Base-by-base conservation (phyloP, 257 asterid genomes). In the Cordia subcordata region DNA sequence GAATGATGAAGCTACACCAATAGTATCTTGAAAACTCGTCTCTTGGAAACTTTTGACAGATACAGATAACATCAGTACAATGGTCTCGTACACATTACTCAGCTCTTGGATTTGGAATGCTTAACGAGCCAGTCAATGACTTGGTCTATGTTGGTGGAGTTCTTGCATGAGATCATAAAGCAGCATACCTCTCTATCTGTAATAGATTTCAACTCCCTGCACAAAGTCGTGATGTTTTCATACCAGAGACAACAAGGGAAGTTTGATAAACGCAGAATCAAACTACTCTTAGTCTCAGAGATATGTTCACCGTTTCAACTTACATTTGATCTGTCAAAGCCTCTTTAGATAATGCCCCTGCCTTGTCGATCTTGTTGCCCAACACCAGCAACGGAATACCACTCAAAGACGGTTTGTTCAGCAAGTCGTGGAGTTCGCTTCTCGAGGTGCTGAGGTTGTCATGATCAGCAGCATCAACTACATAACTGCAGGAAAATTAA, bases 81-180 rank as follows among this genome's bases (percentile, higher is more conserved):
- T 21, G 4, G 56, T 19, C 19, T 19, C 56, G 50, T 57, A n/a
- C n/a, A n/a, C n/a, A n/a, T n/a, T n/a, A 58, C 53, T 85, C 77
- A 88, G 80, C 82, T 92, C 87, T 86, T 88, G 20, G 94, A 88
- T 68, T 88, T 92, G 0, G 99, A 92, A 65, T 88, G 96, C 84
- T 84, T 88, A 39, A 92, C 95, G 6, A 92, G 88, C 99, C 96
- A 92, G 54, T 92, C 96, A 38, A 92, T 88, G 63, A 92, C 99
- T 68, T 88, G 88, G 68, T 92, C 96, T 49, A 92, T 92, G 70
- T 92, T 92, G 38, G 95, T 86, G 2, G 95, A 92, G 79, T 84
- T 86, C 81, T 88, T 88, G 94, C 99, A 92, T 14, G 99, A 92
- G 77, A 92, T 88, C 96, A 92, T 88, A 66, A 72, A 88, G 91